Evolutionary conservation across 768 basidiomycete species (phyloP), one percentile per base, ranked within the genome.

Genomic region (Boletus sp.): DNA sequence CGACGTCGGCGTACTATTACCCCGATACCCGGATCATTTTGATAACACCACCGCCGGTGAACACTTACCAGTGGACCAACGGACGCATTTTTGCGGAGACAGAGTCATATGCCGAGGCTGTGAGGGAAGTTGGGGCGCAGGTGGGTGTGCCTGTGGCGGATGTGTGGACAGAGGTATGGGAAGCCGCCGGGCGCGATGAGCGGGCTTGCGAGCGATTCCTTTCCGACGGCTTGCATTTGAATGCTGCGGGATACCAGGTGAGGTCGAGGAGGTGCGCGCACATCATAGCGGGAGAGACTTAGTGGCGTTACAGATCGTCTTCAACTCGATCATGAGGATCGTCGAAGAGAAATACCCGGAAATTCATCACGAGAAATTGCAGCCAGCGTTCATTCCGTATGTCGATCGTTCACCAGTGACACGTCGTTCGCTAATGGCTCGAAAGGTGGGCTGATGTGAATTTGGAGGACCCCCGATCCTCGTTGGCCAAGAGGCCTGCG

Each of bases 31-130:
- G 80, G 52, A 80, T 96, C 63, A 74, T 97, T 51, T 77, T 98
- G 54, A 83, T 95, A 56, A 90, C 90, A 14, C 90, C 94, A 12
- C 91, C 94, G 5, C 94, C 94, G 2, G 79, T 93, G 52, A 89
- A 87, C 64, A 83, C 83, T 6, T 63, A 79, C 61, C 83, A 83
- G 57, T 77, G 89, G 63, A 66, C 64, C 39, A 20, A 17, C 20
- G 79, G 75, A 44, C 81, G 91, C 11, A 67, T 74, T 37, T 88
- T 89, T 64, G 83, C 79, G 24, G 76, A 75, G 20, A 89, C 92
- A 17, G 81, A 73, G 56, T 64, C 64, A 32, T 96, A 95, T 69
- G 90, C 90, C 5, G 78, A 86, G 50, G 88, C 84, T 24, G 89
- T 87, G 48, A 77, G 75, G 55, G 78, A 81, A 40, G 81, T 90